A percentile compares a stretch with the other conserved stretches of the same genome.
Evolutionary conservation across 805 yeast species (phyloP).

Genomic region (Candida wancherniae): DNA sequence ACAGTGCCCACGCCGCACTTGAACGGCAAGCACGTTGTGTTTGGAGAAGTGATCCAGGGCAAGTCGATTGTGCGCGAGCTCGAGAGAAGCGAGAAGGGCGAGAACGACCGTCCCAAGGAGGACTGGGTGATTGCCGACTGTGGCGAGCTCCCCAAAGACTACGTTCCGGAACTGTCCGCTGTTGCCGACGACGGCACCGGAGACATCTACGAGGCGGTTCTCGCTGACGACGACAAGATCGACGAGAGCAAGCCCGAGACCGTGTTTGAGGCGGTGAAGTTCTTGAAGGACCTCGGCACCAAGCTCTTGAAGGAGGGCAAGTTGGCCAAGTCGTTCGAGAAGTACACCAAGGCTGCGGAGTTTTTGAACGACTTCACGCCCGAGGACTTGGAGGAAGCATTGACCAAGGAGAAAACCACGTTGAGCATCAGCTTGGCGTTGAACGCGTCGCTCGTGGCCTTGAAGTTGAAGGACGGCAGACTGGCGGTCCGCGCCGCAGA

Average conservation of each 20-base stretch:
- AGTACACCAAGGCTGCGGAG: conserved; percentile 68
- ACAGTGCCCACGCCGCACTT: conserved; percentile 84
- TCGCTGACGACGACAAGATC: conserved; percentile 69
- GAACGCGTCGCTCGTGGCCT: conserved; percentile 70
- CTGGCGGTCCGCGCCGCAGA: conserved; percentile 57
- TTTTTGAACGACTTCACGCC: conserved; percentile 74
- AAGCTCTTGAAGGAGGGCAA: conserved; percentile 64
- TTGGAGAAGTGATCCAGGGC: conserved; percentile 82
- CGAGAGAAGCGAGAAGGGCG: conserved; percentile 65
- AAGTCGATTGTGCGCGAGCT: conserved; percentile 74
- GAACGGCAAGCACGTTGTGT: conserved; percentile 93
- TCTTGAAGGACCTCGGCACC: conserved; percentile 76
- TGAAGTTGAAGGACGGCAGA: conserved; percentile 55
- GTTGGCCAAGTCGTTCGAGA: conserved; percentile 50
- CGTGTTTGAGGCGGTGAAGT: conserved; percentile 60
- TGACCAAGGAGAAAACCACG: conserved; percentile 44
- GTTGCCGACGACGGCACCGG: conserved; percentile 75
- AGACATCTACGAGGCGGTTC: conserved; percentile 69
- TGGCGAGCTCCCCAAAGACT: conserved; percentile 69
- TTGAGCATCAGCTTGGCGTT: conserved; percentile 61
- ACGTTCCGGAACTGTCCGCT: conserved; percentile 42
- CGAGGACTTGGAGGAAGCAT: conserved; percentile 55
- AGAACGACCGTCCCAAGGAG: conserved; percentile 63
- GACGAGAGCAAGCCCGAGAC: conserved; percentile 56
- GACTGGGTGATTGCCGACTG: conserved; percentile 72